Conservation (phyloP, 2,329 filamentous ascomycete species). For the Phialocephala sp. region DNA sequence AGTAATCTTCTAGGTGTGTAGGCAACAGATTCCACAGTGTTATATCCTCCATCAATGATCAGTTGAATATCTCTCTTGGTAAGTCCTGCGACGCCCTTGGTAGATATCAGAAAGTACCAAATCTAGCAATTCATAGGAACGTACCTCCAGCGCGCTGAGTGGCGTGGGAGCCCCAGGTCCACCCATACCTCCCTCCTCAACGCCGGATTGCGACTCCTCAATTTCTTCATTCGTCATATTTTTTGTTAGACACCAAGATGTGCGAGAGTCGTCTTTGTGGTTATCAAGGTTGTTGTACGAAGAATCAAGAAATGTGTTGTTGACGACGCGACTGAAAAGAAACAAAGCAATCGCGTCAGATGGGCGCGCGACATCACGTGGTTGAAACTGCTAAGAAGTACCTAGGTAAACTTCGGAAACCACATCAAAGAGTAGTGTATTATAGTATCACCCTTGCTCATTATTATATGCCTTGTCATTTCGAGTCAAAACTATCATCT, state of each 20-base stretch:
- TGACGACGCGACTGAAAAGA: neutral
- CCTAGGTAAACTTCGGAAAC: no score
- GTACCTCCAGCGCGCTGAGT: slow-evolving; percentile 82
- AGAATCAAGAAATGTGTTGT: neutral
- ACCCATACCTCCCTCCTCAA: slow-evolving; percentile 75
- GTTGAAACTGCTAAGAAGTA: neutral
- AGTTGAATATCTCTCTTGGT: slow-evolving; percentile 97
- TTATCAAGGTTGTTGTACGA: no score
- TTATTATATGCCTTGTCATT: no score
- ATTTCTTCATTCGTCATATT: slow-evolving; percentile 43
- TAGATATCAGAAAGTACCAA: slow-evolving; percentile 11
- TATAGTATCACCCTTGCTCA: no score
- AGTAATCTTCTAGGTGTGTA: slow-evolving; percentile 85
- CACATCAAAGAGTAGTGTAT: neutral
- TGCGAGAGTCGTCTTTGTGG: neutral
- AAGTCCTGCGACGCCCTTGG: slow-evolving; percentile 81
- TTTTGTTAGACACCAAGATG: neutral
- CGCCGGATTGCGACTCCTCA: slow-evolving; percentile 71
- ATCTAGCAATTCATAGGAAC: neutral
- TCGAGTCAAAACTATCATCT: no score
- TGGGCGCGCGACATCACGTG: neutral
- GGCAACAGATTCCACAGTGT: slow-evolving; percentile 94
- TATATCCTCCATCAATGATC: slow-evolving; percentile 87
- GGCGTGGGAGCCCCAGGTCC: slow-evolving; percentile 95
- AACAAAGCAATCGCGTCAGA: neutral